Evolutionary conservation across 2,329 filamentous ascomycete genomes (phyloP).

Genomic region (Colletotrichum euphorbiae): DNA sequence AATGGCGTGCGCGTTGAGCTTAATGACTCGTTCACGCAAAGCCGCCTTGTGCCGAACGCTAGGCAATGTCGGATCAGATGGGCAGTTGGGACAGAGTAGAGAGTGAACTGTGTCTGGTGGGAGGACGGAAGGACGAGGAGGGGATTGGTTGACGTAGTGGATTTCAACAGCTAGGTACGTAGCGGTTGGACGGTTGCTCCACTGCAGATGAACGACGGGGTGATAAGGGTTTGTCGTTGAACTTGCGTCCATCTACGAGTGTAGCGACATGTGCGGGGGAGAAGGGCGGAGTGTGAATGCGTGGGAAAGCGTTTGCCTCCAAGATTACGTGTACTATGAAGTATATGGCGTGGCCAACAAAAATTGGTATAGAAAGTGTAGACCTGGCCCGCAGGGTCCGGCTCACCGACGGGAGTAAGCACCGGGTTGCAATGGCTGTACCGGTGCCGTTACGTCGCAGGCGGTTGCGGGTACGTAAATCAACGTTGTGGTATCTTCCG

Average conservation of each 20-base stretch:
- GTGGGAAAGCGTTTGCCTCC: neutral
- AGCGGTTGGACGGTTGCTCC: slow-evolving; percentile 32
- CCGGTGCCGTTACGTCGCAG: slow-evolving; percentile 1
- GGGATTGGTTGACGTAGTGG: slow-evolving; percentile 30
- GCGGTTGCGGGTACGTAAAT: neutral
- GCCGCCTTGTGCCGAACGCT: slow-evolving; percentile 25
- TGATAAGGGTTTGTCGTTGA: too few species aligned
- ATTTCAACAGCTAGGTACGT: slow-evolving; percentile 29
- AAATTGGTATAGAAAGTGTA: neutral
- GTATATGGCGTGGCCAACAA: neutral
- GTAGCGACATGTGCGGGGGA: too few species aligned
- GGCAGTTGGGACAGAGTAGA: slow-evolving; percentile 11
- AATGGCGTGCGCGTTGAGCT: neutral
- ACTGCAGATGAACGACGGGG: too few species aligned
- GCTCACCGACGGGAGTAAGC: slow-evolving; percentile 2
- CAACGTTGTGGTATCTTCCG: neutral
- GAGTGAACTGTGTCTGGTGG: slow-evolving; percentile 1
- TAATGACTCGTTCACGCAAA: slow-evolving; percentile 31
- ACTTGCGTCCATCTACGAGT: too few species aligned
- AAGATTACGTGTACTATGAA: too few species aligned
- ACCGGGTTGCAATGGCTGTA: neutral
- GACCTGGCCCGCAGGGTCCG: slow-evolving; percentile 6
- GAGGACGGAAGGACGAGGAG: slow-evolving; percentile 5
- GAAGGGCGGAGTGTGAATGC: neutral
- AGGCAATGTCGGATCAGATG: slow-evolving; percentile 14